Evolutionary conservation across 2,329 filamentous ascomycete species (phyloP).

Genomic region (Paraconiothyrium sp.): DNA sequence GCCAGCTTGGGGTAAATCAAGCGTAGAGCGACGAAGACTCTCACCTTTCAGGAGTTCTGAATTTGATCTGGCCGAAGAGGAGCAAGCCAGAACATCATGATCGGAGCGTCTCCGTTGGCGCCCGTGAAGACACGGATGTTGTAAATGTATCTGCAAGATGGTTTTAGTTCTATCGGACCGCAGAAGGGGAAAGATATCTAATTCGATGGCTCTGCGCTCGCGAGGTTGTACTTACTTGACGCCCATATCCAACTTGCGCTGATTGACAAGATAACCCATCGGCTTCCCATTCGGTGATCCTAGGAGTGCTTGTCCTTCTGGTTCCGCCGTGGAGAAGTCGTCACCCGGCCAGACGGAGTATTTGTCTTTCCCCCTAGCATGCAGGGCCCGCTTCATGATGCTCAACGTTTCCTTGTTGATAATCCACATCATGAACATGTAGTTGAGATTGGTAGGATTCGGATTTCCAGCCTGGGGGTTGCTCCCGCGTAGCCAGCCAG

Average conservation of each 20-base stretch:
- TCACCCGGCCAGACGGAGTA: conserved; percentile 8
- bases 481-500: conserved; percentile 6
- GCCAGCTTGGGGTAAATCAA: not conserved
- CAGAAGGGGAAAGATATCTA: too few species aligned
- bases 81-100: conserved; percentile 9
- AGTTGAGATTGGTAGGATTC: not conserved
- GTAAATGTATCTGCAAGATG: not conserved
- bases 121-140: conserved; percentile 6
- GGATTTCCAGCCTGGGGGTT: not conserved
- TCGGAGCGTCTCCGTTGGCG: not conserved
- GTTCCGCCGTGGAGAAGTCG: not conserved
- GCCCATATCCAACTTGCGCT: conserved; percentile 1
- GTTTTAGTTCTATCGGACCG: not conserved
- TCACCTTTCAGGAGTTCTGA: not conserved
- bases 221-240: not conserved
- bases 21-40: too few species aligned
- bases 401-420: conserved; percentile 3
- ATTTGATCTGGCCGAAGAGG: not conserved
- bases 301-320: conserved; percentile 6
- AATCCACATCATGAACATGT: conserved; percentile 8
- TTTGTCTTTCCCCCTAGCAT: not conserved
- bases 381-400: conserved; percentile 6
- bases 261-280: conserved; percentile 1
- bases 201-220: not conserved
- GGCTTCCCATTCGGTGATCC: conserved; percentile 8